Percentiles rank a stretch among this genome's conserved stretches.
Evolutionary conservation across 768 basidiomycete species (phyloP).

Genomic region (Paxillus involutus): DNA sequence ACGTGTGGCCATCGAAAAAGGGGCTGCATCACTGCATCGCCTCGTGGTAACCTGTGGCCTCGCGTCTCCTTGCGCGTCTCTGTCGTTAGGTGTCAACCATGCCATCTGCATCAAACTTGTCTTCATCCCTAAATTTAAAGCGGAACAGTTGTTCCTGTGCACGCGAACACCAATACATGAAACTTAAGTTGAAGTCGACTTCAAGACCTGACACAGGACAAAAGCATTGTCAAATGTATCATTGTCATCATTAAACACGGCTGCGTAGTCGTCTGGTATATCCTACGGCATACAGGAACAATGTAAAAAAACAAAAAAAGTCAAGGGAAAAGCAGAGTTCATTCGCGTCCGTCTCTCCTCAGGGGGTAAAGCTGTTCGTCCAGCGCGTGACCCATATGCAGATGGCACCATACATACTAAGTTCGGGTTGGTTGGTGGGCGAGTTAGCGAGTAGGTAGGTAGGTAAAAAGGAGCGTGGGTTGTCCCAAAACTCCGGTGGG

Average conservation of each 20-base stretch:
- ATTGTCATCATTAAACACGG: constrained; percentile 27
- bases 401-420: constrained; percentile 21
- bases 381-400: constrained; percentile 26
- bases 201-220: too few species aligned
- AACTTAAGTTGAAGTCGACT: too few species aligned
- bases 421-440: constrained; percentile 8
- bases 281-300: constrained; percentile 18
- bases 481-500: constrained; percentile 4
- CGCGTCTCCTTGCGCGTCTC: background rate
- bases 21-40: background rate
- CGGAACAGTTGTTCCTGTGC: too few species aligned
- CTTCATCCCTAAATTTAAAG: too few species aligned
- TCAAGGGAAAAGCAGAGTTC: constrained; percentile 18
- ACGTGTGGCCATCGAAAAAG: too few species aligned
- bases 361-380: constrained; percentile 15
- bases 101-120: too few species aligned
- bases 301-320: constrained; percentile 10
- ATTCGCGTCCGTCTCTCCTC: constrained; percentile 24
- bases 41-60: background rate
- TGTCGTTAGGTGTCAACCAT: too few species aligned
- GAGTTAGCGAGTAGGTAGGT: constrained; percentile 4
- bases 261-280: constrained; percentile 31
- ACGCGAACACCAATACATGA: too few species aligned
- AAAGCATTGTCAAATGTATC: constrained; percentile 1
- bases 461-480: constrained; percentile 21